phyloP scores from a whole-genome alignment of 176 grass and related monocot genomes.

The Hsuehochloa calcarea region DNA sequence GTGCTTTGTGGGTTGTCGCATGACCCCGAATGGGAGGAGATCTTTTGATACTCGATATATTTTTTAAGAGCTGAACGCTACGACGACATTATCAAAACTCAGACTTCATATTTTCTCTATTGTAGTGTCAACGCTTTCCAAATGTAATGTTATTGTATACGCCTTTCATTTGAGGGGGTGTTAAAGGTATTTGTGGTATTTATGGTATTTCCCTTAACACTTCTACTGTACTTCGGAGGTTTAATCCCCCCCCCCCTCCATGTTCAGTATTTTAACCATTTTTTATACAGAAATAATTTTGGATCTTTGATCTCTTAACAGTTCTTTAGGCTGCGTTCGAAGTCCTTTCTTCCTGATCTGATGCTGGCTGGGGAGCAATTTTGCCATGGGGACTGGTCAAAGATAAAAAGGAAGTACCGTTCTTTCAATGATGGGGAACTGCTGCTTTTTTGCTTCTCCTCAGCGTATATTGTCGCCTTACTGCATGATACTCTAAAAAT shows the following conservation, averaged over 20 bases:
- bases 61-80: too few species aligned
- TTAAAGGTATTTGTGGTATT: too few species aligned
- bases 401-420: constrained; percentile 65
- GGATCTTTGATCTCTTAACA: constrained; percentile 35
- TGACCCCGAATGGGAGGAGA: too few species aligned
- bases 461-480: constrained; percentile 83
- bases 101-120: too few species aligned
- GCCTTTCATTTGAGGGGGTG: too few species aligned
- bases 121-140: too few species aligned
- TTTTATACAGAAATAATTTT: constrained; percentile 1
- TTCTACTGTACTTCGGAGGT: too few species aligned
- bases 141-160: too few species aligned
- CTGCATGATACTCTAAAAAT: constrained; percentile 87
- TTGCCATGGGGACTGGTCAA: constrained; percentile 82
- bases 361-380: constrained; percentile 75
- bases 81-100: too few species aligned
- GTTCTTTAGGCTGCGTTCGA: constrained; percentile 75
- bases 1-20: too few species aligned
- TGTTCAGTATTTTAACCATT: background rate
- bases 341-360: constrained; percentile 69
- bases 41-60: too few species aligned
- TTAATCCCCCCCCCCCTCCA: background rate
- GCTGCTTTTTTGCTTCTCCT: constrained; percentile 91
- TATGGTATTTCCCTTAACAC: too few species aligned
- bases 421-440: constrained; percentile 73